Percentiles rank a stretch among this genome's conserved stretches.
phyloP scores from a whole-genome alignment of 768 basidiomycete genomes.

The Hemileccinum impolitum region DNA sequence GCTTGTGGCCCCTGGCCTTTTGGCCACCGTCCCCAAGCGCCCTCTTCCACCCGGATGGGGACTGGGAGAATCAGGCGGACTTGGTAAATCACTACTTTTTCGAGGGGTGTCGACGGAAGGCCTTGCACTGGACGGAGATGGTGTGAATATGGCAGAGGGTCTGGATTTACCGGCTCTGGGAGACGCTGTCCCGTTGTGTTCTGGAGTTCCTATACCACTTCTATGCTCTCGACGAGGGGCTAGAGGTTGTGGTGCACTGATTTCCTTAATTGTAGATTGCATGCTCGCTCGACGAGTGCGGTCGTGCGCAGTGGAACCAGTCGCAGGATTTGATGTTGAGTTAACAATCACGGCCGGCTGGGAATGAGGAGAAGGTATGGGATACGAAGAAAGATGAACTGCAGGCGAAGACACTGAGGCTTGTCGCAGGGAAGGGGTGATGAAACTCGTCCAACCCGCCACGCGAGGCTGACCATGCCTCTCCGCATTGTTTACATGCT shows the following conservation, averaged over 20 bases:
- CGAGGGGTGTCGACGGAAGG: slow-evolving; percentile 36
- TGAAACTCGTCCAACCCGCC: slow-evolving; percentile 56
- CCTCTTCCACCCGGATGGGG: slow-evolving; percentile 39
- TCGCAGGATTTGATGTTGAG: slow-evolving; percentile 44
- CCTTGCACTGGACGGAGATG: slow-evolving; percentile 25
- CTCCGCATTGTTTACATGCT: slow-evolving; percentile 36
- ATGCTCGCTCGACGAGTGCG: slow-evolving; percentile 41
- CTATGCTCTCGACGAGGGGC: slow-evolving; percentile 32
- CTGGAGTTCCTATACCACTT: slow-evolving; percentile 20
- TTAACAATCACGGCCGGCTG: slow-evolving; percentile 45
- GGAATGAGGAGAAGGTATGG: slow-evolving; percentile 51
- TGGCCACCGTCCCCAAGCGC: slow-evolving; percentile 33
- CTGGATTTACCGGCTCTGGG: slow-evolving; percentile 31
- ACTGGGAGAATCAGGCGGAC: slow-evolving; percentile 48
- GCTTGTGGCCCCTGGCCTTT: slow-evolving; percentile 36
- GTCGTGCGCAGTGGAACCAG: slow-evolving; percentile 47
- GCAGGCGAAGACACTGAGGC: slow-evolving; percentile 77
- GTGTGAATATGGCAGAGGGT: slow-evolving; percentile 31
- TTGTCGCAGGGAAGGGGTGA: slow-evolving; percentile 62
- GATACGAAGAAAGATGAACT: slow-evolving; percentile 59
- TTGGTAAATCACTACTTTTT: slow-evolving; percentile 38
- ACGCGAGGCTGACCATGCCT: slow-evolving; percentile 39
- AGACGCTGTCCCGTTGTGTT: slow-evolving; percentile 29
- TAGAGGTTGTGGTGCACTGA: slow-evolving; percentile 39
- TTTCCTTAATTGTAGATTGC: slow-evolving; percentile 35